These are phyloP conservation scores for Atractiella rhizophila DNA, from an alignment of 768 basidiomycete genomes.

Conservation along the genomic window DNA sequence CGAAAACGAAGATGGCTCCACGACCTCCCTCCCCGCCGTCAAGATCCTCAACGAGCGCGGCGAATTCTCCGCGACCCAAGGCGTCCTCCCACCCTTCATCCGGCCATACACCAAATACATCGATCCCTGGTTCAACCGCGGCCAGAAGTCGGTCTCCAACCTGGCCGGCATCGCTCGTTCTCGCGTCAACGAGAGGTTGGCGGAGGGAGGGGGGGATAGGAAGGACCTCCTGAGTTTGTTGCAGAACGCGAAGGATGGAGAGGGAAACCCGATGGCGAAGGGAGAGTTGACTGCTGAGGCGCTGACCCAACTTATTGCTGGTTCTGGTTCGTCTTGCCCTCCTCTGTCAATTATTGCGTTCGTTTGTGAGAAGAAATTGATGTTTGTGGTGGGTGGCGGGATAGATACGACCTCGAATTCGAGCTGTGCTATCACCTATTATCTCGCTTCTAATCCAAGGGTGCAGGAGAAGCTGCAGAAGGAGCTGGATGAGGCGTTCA, in stretches of 20 bases:
- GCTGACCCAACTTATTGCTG: slow-evolving; percentile 12
- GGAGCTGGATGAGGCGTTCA: slow-evolving; percentile 40
- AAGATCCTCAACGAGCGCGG: slow-evolving; percentile 62
- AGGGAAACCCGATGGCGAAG: slow-evolving; percentile 51
- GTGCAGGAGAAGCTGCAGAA: slow-evolving; percentile 46
- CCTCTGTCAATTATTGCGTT: neutral
- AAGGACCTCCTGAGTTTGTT: slow-evolving; percentile 60
- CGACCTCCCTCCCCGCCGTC: slow-evolving; percentile 40
- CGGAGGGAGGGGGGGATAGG: slow-evolving; percentile 34
- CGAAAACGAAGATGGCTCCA: slow-evolving; percentile 19
- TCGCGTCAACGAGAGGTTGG: slow-evolving; percentile 44
- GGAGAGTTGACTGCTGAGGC: slow-evolving; percentile 65
- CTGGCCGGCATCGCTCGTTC: slow-evolving; percentile 35
- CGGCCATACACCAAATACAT: slow-evolving; percentile 19
- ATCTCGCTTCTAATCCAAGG: slow-evolving; percentile 41
- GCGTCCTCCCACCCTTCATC: slow-evolving; percentile 45
- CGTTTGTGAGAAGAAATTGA: neutral
- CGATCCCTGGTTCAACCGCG: slow-evolving; percentile 47
- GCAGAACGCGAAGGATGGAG: slow-evolving; percentile 46
- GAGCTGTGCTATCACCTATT: slow-evolving; percentile 66
- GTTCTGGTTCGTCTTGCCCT: neutral
- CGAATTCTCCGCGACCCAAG: slow-evolving; percentile 62
- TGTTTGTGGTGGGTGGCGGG: slow-evolving; percentile 43
- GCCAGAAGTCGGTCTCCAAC: slow-evolving; percentile 36
- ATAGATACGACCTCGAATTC: slow-evolving; percentile 88